A percentile compares a stretch with the other conserved stretches of the same genome.
Conservation (phyloP, 2,329 filamentous ascomycete species). For the Colletotrichum sp. region DNA sequence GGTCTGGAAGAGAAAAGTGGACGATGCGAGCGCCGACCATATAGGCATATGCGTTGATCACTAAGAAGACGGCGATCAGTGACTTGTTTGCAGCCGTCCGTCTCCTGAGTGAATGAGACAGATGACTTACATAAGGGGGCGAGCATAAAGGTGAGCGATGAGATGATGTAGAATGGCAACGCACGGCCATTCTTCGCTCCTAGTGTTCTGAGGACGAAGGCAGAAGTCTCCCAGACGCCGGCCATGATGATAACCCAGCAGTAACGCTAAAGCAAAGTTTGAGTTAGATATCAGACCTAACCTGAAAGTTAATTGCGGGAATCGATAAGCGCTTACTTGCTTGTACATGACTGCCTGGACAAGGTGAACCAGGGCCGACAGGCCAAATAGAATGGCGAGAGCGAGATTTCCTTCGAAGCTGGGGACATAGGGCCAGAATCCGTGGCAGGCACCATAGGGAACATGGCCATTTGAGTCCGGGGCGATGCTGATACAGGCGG, state of each 20-base stretch:
- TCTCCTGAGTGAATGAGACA: not conserved
- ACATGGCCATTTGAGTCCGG: not conserved
- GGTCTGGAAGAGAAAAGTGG: not conserved
- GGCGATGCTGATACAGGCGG: not conserved
- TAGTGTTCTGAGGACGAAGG: not conserved
- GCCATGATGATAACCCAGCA: not conserved
- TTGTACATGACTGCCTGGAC: not conserved
- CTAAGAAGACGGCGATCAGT: not conserved
- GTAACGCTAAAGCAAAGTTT: not conserved
- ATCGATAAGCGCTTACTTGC: not conserved
- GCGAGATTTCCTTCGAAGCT: not conserved
- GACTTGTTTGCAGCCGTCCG: not conserved
- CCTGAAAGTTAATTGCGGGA: not conserved
- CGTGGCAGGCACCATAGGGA: not conserved
- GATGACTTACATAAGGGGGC: not conserved
- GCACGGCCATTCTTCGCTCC: not conserved
- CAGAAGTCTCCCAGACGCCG: not conserved
- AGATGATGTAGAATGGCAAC: not conserved
- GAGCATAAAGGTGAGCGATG: not conserved
- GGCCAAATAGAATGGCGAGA: not conserved
- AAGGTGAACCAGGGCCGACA: not conserved
- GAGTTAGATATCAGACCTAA: not conserved
- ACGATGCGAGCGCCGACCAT: not conserved
- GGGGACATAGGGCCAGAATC: not conserved
- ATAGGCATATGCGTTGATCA: not conserved